These are phyloP conservation scores for Xerophyta viscosa DNA, from an alignment of 106 monocot genomes.

Conservation along the genomic window DNA sequence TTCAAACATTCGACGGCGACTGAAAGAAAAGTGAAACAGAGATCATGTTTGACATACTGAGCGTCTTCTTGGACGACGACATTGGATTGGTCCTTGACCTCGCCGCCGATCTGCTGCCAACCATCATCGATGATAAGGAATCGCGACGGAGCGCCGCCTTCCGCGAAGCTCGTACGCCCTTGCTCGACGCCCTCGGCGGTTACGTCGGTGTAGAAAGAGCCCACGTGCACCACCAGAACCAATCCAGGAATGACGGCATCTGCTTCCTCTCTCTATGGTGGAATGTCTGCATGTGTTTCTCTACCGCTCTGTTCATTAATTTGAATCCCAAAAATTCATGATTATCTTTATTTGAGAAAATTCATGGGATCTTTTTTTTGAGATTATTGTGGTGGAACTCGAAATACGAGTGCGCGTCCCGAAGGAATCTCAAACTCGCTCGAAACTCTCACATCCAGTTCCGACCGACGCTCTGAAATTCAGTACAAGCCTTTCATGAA, in stretches of 20 bases:
- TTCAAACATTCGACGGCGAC: too few species aligned
- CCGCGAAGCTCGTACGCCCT: conserved; percentile 57
- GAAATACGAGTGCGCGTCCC: too few species aligned
- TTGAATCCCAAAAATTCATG: background rate
- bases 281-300: conserved; percentile 77
- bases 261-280: conserved; percentile 68
- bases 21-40: too few species aligned
- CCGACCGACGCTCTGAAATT: too few species aligned
- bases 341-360: too few species aligned
- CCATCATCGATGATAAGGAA: conserved; percentile 82
- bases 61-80: conserved; percentile 67
- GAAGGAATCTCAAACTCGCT: too few species aligned
- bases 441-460: too few species aligned
- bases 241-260: conserved; percentile 63
- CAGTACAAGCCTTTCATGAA: too few species aligned
- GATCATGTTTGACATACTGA: conserved; percentile 45
- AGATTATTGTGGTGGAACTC: too few species aligned
- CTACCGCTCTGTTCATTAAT: conserved; percentile 52
- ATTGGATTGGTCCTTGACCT: conserved; percentile 22
- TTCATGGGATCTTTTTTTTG: too few species aligned
- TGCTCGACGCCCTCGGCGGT: conserved; percentile 70
- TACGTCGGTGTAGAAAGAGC: conserved; percentile 88
- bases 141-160: conserved; percentile 59
- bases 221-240: conserved; percentile 96
- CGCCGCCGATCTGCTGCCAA: conserved; percentile 76